Conservation (phyloP, 495 filamentous ascomycete species). For the Penicillium canariense region DNA sequence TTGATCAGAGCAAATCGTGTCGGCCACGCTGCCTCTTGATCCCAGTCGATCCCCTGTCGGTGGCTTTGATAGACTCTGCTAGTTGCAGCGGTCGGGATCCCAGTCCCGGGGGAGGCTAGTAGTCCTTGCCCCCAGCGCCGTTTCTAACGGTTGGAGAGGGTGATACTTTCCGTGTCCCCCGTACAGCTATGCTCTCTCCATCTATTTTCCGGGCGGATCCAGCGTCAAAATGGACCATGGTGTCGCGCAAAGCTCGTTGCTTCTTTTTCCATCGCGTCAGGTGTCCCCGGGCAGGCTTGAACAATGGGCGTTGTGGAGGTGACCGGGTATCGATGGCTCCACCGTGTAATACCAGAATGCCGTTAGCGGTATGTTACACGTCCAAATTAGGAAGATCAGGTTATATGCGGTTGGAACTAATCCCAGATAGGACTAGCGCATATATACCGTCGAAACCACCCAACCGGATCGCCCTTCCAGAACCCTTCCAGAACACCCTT, state of each 20-base stretch:
- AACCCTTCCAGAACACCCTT: conserved; percentile 23
- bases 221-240: not conserved
- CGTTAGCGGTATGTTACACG: conserved; percentile 8
- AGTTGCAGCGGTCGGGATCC: conserved; percentile 13
- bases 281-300: too few relatives aligned
- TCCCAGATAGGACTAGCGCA: not conserved
- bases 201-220: not conserved
- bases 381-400: conserved; percentile 3
- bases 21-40: conserved; percentile 16
- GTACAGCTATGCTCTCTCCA: not conserved
- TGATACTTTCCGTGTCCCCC: not conserved
- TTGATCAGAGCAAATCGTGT: conserved; percentile 2
- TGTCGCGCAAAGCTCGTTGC: not conserved
- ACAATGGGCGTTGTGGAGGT: not conserved
- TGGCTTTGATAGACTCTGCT: conserved; percentile 24
- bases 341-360: not conserved
- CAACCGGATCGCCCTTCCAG: conserved; percentile 30
- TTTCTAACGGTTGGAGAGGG: not conserved
- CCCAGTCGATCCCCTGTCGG: conserved; percentile 18
- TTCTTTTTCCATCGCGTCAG: not conserved
- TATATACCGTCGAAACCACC: conserved; percentile 4
- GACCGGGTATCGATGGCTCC: not conserved
- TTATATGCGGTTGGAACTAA: not conserved
- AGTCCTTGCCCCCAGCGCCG: not conserved
- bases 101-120: conserved; percentile 7